A percentile compares a stretch with the other conserved stretches of the same genome.
Conservation (phyloP, 202 grass and related monocot genomes). For the Zoysia matrella region DNA sequence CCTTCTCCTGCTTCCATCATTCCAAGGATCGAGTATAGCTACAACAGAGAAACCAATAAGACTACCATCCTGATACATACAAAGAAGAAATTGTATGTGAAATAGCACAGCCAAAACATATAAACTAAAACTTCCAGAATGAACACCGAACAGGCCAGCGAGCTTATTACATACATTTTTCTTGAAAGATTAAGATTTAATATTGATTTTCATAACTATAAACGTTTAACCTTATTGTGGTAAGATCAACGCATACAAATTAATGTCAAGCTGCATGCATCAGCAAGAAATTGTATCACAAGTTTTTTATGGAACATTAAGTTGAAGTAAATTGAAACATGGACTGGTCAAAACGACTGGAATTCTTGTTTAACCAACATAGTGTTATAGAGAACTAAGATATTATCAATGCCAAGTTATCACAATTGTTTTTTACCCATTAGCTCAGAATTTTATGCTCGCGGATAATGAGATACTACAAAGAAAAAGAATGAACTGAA, state of each 20-base stretch:
- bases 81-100: neutral
- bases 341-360: constrained; percentile 23
- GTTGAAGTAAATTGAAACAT: constrained; percentile 5
- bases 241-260: neutral
- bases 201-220: neutral
- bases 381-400: neutral
- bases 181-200: neutral
- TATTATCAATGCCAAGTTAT: constrained; percentile 19
- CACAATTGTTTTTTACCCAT: neutral
- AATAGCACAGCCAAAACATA: neutral
- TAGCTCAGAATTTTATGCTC: constrained; percentile 16
- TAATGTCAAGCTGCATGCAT: constrained; percentile 6
- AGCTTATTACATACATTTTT: neutral
- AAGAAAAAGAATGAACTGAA: constrained; percentile 6
- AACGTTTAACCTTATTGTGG: neutral
- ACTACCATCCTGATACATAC: neutral
- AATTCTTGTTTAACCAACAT: constrained; percentile 7
- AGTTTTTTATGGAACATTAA: neutral
- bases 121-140: neutral
- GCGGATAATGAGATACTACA: neutral
- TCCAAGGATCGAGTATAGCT: constrained; percentile 89
- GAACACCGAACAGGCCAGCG: constrained; percentile 1
- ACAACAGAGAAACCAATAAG: constrained; percentile 42
- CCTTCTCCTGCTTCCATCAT: constrained; percentile 71
- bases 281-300: neutral